Base-by-base conservation (phyloP, 805 yeast species). In the Naumovozyma dairenensis region DNA sequence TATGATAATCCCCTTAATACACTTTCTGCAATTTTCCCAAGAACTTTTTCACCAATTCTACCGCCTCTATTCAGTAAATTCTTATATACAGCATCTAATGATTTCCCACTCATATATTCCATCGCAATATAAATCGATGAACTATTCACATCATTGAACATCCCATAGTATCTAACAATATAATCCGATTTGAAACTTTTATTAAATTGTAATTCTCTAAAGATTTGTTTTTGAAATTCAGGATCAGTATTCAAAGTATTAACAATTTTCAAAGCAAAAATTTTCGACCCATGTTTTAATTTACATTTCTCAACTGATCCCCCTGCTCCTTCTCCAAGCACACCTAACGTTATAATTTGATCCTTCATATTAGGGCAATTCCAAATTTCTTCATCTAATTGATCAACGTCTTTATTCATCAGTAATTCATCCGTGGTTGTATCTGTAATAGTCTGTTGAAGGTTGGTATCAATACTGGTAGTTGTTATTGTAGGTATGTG, bases 101-200 rank as follows among this genome's bases (percentile, higher is more conserved):
- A 84, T 28, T 75, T 72, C 1, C 96, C 97, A 17, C 86, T 95
- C 86, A 94, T 92, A 56, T 74, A 92, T 58, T 92, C 98, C 97
- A 92, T 92, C 31, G 95, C 85, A 19, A 92, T 92, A 45, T 83
- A 86, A 26, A 92, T 86, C 50, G 86, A 74, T 19, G 86, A 81
- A 40, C 71, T 75, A 37, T 71, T 71, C 48, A 79, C 83, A 46
- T 81, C 77, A 43, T 83, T 66, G 51, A 83, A 92, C 42, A 95
- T 86, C 6, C 98, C 98, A 55, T 84, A 89, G 57, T 92, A 92
- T 55, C 77, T 72, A 17, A 89, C 97, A 40, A 92, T 92, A 52
- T 75, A 80, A 3, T 85, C 84, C 25, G 89, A 80, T 47, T 74
- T 67, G 54, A 94, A 89, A 25, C 78, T 69, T 44, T 83, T 71